Percentiles rank a stretch among this genome's conserved stretches.
Conservation (phyloP, 345 rosid genomes). For the Pugionium cornutum region DNA sequence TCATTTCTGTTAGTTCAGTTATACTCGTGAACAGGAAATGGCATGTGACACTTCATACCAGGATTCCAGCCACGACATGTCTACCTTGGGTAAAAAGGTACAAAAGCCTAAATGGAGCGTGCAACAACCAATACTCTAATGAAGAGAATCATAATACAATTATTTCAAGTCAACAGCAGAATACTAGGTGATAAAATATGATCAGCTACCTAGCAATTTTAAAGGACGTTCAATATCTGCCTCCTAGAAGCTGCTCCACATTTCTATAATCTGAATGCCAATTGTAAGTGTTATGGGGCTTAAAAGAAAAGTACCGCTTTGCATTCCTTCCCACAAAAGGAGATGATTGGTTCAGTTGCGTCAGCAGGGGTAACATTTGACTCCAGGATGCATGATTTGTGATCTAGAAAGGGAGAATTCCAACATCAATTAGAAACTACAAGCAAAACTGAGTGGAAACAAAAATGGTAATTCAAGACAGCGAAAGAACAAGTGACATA, state of each 20-base stretch:
- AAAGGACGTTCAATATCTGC: neutral
- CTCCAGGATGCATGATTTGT: conserved; percentile 58
- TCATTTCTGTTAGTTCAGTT: neutral
- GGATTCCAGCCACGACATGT: neutral
- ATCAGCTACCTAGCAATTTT: neutral
- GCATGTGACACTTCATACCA: conserved; percentile 11
- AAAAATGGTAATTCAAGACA: conserved; percentile 5
- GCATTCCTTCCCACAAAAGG: conserved; percentile 72
- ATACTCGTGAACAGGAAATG: neutral
- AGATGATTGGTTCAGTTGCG: conserved; percentile 31
- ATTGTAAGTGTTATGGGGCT: neutral
- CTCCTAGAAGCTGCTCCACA: neutral
- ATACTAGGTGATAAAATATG: neutral
- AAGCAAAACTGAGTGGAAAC: neutral
- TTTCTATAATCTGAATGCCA: neutral
- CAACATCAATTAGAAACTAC: conserved; percentile 26
- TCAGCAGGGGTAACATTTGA: conserved; percentile 43
- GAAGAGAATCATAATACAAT: neutral
- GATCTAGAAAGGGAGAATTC: conserved; percentile 50
- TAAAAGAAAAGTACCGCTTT: conserved; percentile 52
- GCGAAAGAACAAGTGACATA: conserved; percentile 36
- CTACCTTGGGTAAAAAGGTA: conserved; percentile 5
- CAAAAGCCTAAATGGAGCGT: neutral
- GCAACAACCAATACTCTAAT: neutral
- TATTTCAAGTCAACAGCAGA: neutral